Evolutionary conservation across 306 rosid genomes (phyloP), one percentile per base, ranked within the genome.

Genomic region (peach (Prunus persica)): DNA sequence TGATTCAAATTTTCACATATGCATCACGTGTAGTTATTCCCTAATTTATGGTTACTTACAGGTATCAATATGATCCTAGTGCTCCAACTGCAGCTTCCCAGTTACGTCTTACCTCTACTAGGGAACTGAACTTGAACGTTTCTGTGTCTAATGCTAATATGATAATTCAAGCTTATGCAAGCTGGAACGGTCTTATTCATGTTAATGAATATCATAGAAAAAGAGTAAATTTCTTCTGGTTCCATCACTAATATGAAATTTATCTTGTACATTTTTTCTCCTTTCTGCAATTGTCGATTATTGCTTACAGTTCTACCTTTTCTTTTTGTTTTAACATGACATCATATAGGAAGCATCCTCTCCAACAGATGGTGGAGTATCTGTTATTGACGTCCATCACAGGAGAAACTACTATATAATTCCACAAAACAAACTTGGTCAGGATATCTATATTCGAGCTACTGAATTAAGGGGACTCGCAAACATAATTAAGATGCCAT

Each of bases 81-180:
- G 84, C 99, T 76, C 91, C 91, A 1, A 91, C 90, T 78, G 91
- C 97, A 72, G 88, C 97, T n/a, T 88, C 99, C 82, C 97, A 92
- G 85, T 72, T 95, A 82, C 99, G 97, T 76, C 75, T 95, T 52
- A 90, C 97, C 65, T 80, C 93, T 78, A 88, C 97, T 67, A 84
- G 95, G 84, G 97, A 95, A 78, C 83, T 95, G 87, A 95, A 95
- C 82, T 65, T 95, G 84, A 95, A 95, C 80, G 85, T 95, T 82
- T 89, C 99, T 47, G 93, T 93, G 52, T 95, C 97, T 63, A 95
- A 89, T 87, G 92, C 86, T 73, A 95, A 95, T 83, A 90, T 95
- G 97, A 85, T 95, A 72, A 90, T 95, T 84, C 97, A 95, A 87
- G 99, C 97, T 79, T 95, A 95, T 90, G 92, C 99, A 68, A 95